phyloP scores from a whole-genome alignment of 495 filamentous ascomycete genomes.

The Tuber borchii region DNA sequence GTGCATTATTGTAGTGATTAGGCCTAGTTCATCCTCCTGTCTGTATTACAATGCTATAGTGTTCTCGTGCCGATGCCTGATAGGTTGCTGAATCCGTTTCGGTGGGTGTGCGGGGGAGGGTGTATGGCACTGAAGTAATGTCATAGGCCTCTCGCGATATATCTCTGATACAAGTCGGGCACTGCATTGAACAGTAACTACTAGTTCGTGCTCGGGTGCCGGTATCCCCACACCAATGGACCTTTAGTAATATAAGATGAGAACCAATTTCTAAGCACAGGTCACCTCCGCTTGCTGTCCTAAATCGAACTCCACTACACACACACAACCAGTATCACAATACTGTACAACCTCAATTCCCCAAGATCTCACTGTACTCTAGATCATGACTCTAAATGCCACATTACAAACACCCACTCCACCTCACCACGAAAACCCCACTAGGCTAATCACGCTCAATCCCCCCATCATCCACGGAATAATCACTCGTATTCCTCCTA shows the following conservation, averaged over 20 bases:
- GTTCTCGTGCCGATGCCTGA: no score
- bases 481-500: background rate
- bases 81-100: background rate
- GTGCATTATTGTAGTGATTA: background rate
- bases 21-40: background rate
- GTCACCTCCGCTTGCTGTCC: background rate
- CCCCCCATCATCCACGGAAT: background rate
- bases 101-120: no score
- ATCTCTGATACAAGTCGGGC: background rate
- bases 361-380: background rate
- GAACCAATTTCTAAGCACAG: background rate
- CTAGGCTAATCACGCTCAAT: background rate
- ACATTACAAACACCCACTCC: background rate
- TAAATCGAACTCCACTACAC: background rate
- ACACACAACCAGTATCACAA: background rate
- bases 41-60: no score
- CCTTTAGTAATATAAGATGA: background rate
- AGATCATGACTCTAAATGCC: background rate
- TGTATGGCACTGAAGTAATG: background rate
- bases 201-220: no score
- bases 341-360: background rate
- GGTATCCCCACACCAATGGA: background rate
- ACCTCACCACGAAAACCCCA: background rate
- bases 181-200: no score
- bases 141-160: background rate